Evolutionary conservation across 768 basidiomycete species (phyloP).

Genomic region (Coprinellus micaceus): DNA sequence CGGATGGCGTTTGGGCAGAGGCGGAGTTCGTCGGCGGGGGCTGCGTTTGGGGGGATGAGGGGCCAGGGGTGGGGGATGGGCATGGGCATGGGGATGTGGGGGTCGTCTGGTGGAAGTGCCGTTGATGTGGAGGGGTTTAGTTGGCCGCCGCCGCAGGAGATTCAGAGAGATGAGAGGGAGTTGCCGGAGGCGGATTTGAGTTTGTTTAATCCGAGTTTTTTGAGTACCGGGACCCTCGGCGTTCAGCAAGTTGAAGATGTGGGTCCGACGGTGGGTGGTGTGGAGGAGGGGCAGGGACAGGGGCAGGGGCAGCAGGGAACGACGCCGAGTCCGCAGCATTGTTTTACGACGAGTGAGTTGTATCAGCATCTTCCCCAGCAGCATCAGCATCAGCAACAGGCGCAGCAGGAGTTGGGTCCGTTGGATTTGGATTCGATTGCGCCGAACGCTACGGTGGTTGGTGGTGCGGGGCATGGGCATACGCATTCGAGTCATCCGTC

Average conservation of each 20-base stretch:
- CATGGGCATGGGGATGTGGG: neutral
- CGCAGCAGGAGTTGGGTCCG: neutral
- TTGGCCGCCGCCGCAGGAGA: neutral
- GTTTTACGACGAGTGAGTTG: neutral
- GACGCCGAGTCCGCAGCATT: neutral
- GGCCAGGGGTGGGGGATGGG: neutral
- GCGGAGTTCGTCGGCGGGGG: slow-evolving; percentile 14
- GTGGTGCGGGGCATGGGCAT: too few species aligned
- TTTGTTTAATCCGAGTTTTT: slow-evolving; percentile 9
- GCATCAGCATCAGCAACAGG: neutral
- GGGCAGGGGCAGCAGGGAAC: neutral
- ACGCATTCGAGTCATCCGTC: too few species aligned
- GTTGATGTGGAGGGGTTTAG: neutral
- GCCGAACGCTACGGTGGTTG: neutral
- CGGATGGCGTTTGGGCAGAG: slow-evolving; percentile 15
- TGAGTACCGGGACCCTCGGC: neutral
- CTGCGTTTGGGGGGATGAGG: slow-evolving; percentile 12
- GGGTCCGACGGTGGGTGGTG: too few species aligned
- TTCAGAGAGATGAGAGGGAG: slow-evolving; percentile 11
- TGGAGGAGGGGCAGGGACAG: neutral
- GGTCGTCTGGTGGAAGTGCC: neutral
- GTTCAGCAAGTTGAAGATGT: neutral
- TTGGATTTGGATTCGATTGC: neutral
- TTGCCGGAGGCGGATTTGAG: slow-evolving; percentile 15
- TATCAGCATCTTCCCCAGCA: neutral